A percentile compares a stretch with the other conserved stretches of the same genome.
These are phyloP conservation scores for Tetradesmus obliquus DNA, from an alignment of 139 green algal species.

Conservation along the genomic window DNA sequence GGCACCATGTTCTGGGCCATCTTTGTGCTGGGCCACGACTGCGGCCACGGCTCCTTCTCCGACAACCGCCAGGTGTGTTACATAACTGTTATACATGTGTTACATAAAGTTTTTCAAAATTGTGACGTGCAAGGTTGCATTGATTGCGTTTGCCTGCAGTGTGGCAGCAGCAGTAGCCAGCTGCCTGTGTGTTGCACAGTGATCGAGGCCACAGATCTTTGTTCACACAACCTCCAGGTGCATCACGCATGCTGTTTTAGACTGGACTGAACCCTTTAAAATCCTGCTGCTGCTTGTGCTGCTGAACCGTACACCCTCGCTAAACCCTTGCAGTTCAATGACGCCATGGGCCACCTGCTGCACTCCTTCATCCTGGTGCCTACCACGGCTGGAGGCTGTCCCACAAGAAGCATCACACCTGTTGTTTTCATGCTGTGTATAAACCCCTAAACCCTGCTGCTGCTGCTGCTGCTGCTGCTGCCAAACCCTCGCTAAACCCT, in stretches of 20 bases:
- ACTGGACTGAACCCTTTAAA: too few species aligned
- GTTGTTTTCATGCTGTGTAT: neutral
- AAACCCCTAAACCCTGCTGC: neutral
- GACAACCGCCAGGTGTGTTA: conserved; percentile 31
- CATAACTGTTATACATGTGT: neutral
- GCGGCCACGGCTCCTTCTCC: conserved; percentile 53
- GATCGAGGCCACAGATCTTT: too few species aligned
- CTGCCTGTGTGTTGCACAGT: too few species aligned
- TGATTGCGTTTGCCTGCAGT: neutral
- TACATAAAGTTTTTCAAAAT: neutral
- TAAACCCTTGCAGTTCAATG: conserved; percentile 20
- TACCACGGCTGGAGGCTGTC: conserved; percentile 93
- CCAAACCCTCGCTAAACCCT: too few species aligned
- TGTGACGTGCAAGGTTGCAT: neutral
- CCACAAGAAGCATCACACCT: neutral
- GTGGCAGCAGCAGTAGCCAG: too few species aligned
- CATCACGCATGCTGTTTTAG: too few species aligned
- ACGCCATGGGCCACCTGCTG: conserved; percentile 78
- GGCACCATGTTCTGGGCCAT: conserved; percentile 99
- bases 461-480: conserved; percentile 23
- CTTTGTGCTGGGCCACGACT: conserved; percentile 97
- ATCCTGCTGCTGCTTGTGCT: neutral
- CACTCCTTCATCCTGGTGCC: conserved; percentile 95
- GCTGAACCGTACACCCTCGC: neutral
- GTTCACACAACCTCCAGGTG: too few species aligned